Evolutionary conservation across 2,329 filamentous ascomycete genomes (phyloP).

Genomic region (Pseudogymnoascus sp.): DNA sequence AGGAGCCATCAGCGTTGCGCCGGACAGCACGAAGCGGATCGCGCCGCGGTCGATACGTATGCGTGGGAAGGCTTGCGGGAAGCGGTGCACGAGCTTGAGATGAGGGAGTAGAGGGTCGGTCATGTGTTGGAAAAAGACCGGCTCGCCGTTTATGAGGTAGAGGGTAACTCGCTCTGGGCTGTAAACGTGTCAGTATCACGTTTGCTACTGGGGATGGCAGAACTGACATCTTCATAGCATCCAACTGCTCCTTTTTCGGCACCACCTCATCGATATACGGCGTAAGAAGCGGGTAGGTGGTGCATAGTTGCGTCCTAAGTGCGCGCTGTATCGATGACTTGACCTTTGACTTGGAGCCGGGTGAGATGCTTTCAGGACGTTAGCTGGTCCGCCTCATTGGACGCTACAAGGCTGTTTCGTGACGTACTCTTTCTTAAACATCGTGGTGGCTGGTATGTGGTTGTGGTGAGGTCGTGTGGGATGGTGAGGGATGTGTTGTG

Average conservation of each 20-base stretch:
- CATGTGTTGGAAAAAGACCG: constrained; percentile 86
- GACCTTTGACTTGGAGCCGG: constrained; percentile 84
- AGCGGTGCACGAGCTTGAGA: constrained; percentile 80
- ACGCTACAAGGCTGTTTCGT: constrained; percentile 13
- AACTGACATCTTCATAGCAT: constrained; percentile 71
- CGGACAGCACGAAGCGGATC: constrained; percentile 90
- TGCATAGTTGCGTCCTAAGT: constrained; percentile 71
- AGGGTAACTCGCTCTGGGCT: constrained; percentile 79
- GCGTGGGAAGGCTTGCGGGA: constrained; percentile 72
- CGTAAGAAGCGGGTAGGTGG: constrained; percentile 76
- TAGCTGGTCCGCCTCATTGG: constrained; percentile 15
- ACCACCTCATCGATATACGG: constrained; percentile 89
- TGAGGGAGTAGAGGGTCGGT: constrained; percentile 71
- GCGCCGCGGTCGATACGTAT: constrained; percentile 91
- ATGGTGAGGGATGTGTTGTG: constrained; percentile 22
- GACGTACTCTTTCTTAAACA: constrained; percentile 86
- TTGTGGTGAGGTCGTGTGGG: neutral
- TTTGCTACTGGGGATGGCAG: neutral
- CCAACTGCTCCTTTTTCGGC: constrained; percentile 86
- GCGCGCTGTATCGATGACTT: constrained; percentile 90
- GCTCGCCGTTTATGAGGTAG: constrained; percentile 68
- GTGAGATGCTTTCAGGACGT: constrained; percentile 50
- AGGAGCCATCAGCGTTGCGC: constrained; percentile 92
- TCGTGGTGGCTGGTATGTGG: constrained; percentile 36
- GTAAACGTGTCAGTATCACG: constrained; percentile 13